These are phyloP conservation scores for Gremmenia infestans DNA, from an alignment of 2,329 filamentous ascomycete genomes.

Conservation along the genomic window DNA sequence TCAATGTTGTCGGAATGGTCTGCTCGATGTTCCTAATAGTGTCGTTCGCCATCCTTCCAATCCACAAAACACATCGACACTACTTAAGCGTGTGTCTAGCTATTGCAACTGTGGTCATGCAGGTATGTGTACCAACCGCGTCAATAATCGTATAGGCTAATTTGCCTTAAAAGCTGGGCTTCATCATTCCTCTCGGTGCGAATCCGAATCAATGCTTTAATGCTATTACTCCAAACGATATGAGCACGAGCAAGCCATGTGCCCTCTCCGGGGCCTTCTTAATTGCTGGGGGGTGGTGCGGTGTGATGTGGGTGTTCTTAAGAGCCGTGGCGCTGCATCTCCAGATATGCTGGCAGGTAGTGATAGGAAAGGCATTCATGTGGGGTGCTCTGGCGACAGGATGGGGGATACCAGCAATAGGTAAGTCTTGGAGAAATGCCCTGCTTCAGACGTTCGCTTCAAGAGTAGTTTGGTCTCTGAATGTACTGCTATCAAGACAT, in stretches of 20 bases:
- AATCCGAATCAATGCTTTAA: slow-evolving; percentile 81
- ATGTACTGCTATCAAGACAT: too few relatives aligned
- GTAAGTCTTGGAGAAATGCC: too few relatives aligned
- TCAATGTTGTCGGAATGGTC: slow-evolving; percentile 69
- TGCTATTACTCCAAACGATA: slow-evolving; percentile 87
- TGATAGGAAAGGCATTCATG: slow-evolving; percentile 86
- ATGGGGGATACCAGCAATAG: slow-evolving; percentile 69
- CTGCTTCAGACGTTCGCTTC: too few relatives aligned
- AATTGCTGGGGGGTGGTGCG: slow-evolving; percentile 78
- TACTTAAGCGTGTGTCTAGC: slow-evolving; percentile 89
- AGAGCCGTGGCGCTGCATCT: slow-evolving; percentile 88
- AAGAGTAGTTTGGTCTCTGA: too few relatives aligned
- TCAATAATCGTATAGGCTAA: neutral
- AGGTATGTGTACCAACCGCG: slow-evolving; percentile 50
- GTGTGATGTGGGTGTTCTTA: slow-evolving; percentile 86
- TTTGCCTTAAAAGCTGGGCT: slow-evolving; percentile 61
- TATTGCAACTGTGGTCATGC: slow-evolving; percentile 70
- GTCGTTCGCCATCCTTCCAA: slow-evolving; percentile 75
- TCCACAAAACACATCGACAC: slow-evolving; percentile 86
- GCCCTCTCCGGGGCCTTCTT: slow-evolving; percentile 85
- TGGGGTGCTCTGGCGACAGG: slow-evolving; percentile 73
- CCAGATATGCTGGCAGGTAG: slow-evolving; percentile 95
- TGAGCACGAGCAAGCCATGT: slow-evolving; percentile 76
- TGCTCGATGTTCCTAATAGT: slow-evolving; percentile 71
- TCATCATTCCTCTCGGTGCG: slow-evolving; percentile 79